Base-by-base conservation (phyloP, 2,329 filamentous ascomycete genomes). In the Stagonosporopsis chrysanthemi region DNA sequence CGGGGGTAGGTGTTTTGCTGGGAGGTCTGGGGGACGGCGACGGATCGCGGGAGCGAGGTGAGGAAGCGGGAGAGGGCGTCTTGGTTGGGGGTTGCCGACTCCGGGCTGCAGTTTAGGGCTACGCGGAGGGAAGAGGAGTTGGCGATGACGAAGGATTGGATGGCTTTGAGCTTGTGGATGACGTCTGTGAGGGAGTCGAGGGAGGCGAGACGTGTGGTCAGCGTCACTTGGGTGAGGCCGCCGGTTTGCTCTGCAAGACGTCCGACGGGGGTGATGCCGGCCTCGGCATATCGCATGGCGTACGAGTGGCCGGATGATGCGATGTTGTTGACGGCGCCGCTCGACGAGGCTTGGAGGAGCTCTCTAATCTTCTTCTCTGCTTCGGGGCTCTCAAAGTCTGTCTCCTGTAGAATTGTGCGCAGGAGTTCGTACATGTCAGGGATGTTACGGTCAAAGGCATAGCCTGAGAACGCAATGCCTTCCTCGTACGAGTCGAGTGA, bases 401-500 rank as follows among this genome's bases (percentile, higher is more conserved):
- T 97, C 66, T 97, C 93, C 26, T 89, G 80, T 14, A 98, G 85
- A 11, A 99, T 80, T 50, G 88, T 90, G 39, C 88, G 87, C 26
- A 99, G 79, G 12, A 99, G 84, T 42, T 94, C 88, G 68, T 96
- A 91, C 92, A 99, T 96, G 52, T 89, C 89, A 0, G 92, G 89
- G 1, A 99, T 86, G 67, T 99, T 96, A 62, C 89, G 85, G 72
- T 99, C 94, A 35, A 99, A 79, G 0, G 93, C 93, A 80, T 90
- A 96, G 15, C 95, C 94, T 3, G 88, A 88, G 53, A 98, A 88
- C 12, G 89, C 86, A 24, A 99, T 80, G 0, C 95, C 95, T 77
- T 99, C 95, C 17, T 85, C 87, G 8, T 88, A 90, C 24, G 84
- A 81, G 28, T 84, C 83, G 52, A 91, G 86, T 63, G 94, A 86